These are phyloP conservation scores for Malus hybrid DNA, from an alignment of 331 rosid species.

Conservation along the genomic window DNA sequence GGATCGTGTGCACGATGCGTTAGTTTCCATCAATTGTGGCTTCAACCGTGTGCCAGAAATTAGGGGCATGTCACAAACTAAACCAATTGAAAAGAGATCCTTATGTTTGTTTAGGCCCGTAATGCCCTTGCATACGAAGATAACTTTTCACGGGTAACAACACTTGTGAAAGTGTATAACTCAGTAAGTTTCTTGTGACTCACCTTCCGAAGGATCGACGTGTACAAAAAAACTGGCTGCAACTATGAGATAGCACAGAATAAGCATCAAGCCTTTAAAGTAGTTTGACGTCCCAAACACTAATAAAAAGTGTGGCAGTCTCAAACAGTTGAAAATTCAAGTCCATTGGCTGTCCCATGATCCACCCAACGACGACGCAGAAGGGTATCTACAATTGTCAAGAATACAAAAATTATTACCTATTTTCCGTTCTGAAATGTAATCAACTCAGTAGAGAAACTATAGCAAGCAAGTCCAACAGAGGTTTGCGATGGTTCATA, in stretches of 20 bases:
- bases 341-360: conserved; percentile 87
- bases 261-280: conserved; percentile 56
- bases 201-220: conserved; percentile 42
- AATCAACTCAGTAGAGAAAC: not conserved
- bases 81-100: too few relatives aligned
- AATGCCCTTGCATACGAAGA: too few relatives aligned
- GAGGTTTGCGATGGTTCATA: not conserved
- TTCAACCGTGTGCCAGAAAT: too few relatives aligned
- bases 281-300: conserved; percentile 63
- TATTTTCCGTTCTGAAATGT: not conserved
- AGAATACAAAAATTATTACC: not conserved
- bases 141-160: too few relatives aligned
- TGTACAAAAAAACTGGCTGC: conserved; percentile 55
- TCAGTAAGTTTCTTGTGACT: conserved; percentile 5
- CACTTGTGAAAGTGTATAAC: not conserved
- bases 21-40: too few relatives aligned
- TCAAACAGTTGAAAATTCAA: conserved; percentile 91
- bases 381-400: conserved; percentile 68
- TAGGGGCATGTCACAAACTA: too few relatives aligned
- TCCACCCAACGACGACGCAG: conserved; percentile 92
- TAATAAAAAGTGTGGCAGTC: conserved; percentile 86
- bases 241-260: conserved; percentile 49
- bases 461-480: not conserved
- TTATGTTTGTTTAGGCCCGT: too few relatives aligned
- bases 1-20: too few relatives aligned